phyloP scores from a whole-genome alignment of 305 asterid species.

The Lippia alba region DNA sequence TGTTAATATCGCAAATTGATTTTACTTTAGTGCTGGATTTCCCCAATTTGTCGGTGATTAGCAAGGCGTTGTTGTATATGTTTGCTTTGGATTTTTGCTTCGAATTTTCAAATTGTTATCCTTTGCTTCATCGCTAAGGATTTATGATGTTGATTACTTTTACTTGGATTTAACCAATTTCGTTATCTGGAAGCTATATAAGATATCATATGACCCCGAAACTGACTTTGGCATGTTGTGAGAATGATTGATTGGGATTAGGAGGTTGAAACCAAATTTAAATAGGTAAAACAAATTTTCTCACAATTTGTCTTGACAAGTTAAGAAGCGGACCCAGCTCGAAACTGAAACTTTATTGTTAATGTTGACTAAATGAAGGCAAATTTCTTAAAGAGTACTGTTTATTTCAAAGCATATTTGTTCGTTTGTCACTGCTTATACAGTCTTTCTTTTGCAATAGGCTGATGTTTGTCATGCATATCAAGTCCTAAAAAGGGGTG shows the following conservation, averaged over 20 bases:
- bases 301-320: conserved; percentile 8
- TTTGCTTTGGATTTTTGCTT: background rate
- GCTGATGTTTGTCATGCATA: conserved; percentile 97
- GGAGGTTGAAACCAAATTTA: conserved; percentile 2
- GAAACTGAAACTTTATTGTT: conserved; percentile 24
- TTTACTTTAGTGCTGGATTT: background rate
- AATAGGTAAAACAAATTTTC: background rate
- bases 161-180: background rate
- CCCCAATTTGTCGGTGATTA: background rate
- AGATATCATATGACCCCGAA: conserved; percentile 15
- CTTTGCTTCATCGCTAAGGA: background rate
- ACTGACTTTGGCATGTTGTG: conserved; percentile 4
- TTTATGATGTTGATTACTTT: background rate
- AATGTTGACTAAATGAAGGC: conserved; percentile 26
- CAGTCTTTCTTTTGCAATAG: conserved; percentile 39
- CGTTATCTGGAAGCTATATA: conserved; percentile 6
- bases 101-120: background rate
- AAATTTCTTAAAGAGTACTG: background rate
- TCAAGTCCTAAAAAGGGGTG: conserved; percentile 86
- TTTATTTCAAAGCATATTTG: conserved; percentile 21
- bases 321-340: conserved; percentile 22
- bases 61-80: background rate
- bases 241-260: conserved; percentile 14
- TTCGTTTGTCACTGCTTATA: conserved; percentile 1
- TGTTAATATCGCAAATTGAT: too few species aligned